phyloP scores from a whole-genome alignment of 176 grass and related monocot species.

The Oryza officinalis region DNA sequence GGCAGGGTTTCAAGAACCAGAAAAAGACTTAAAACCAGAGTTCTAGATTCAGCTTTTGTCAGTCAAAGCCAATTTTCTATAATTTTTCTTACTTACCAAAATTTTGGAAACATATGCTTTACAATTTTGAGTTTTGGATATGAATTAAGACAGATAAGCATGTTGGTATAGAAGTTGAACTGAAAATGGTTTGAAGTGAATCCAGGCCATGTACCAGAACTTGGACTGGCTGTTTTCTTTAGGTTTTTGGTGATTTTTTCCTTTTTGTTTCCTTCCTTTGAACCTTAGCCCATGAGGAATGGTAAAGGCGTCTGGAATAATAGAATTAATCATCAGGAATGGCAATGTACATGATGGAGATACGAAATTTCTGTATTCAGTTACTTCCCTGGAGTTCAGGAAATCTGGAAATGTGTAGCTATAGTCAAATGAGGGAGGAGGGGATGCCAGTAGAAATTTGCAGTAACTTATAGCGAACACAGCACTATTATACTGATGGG shows the following conservation, averaged over 20 bases:
- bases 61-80: neutral
- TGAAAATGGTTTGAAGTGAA: neutral
- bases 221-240: no score
- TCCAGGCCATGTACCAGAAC: neutral
- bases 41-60: neutral
- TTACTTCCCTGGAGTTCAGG: neutral
- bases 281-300: neutral
- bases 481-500: neutral
- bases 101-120: neutral
- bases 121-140: neutral
- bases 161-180: neutral
- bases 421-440: neutral
- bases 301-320: neutral
- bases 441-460: neutral
- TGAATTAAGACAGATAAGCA: neutral
- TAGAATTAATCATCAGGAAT: neutral
- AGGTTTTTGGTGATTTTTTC: no score
- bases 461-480: neutral
- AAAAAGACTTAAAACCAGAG: neutral
- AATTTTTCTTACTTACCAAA: neutral
- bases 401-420: neutral
- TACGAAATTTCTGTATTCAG: neutral
- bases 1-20: neutral
- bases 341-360: neutral
- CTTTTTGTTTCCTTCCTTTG: no score